These are phyloP conservation scores for Sequoia sempervirens DNA, from an alignment of 75 land plant species.

Conservation along the genomic window DNA sequence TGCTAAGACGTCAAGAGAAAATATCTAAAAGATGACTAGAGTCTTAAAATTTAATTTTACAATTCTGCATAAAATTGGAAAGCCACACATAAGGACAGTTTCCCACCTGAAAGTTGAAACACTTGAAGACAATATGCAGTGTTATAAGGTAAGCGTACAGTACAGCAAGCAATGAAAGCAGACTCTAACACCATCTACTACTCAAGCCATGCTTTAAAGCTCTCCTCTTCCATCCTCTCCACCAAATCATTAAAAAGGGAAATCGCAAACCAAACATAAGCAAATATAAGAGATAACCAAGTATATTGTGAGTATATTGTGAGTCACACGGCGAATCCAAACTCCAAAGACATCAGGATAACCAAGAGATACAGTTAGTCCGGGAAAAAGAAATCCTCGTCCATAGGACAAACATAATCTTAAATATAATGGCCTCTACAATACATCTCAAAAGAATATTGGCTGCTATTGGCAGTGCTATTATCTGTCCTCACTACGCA, in stretches of 20 bases:
- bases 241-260: background rate
- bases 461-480: background rate
- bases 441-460: background rate
- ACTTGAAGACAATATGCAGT: background rate
- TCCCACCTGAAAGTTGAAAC: background rate
- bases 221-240: background rate
- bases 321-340: background rate
- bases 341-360: background rate
- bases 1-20: background rate
- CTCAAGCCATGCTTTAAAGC: background rate
- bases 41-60: background rate
- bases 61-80: background rate
- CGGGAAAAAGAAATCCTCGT: background rate
- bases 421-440: background rate
- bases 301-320: no score
- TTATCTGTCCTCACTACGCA: background rate
- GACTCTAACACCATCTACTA: background rate
- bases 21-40: background rate
- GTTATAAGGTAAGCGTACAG: background rate
- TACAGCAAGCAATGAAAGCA: background rate
- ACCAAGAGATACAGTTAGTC: background rate
- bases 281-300: background rate
- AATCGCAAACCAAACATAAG: background rate
- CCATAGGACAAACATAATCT: background rate
- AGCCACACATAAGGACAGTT: background rate